Percentiles rank a stretch among this genome's conserved stretches.
These are phyloP conservation scores for Cryphonectria nitschkei DNA, from an alignment of 2,329 filamentous ascomycete genomes.

Conservation along the genomic window DNA sequence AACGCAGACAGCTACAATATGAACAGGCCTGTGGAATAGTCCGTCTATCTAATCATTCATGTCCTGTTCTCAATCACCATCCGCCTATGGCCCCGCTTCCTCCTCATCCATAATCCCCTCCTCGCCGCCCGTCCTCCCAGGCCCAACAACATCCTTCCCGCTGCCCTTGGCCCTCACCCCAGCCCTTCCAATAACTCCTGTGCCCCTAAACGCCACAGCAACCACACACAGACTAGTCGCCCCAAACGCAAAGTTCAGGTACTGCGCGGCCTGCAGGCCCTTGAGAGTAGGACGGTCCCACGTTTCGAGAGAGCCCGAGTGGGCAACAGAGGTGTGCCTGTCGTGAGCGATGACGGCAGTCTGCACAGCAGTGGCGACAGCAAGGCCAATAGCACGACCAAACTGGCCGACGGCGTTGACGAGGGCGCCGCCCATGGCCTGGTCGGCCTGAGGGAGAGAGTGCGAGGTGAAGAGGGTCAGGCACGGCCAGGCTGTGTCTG, in stretches of 20 bases:
- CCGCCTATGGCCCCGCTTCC: not conserved
- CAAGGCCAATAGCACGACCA: constrained; percentile 67
- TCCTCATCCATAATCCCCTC: constrained; percentile 6
- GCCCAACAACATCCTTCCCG: not conserved
- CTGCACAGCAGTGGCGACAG: constrained; percentile 67
- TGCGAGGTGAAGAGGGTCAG: constrained; percentile 69
- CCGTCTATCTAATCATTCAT: too few species aligned
- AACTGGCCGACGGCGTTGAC: constrained; percentile 70
- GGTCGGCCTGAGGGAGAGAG: constrained; percentile 63
- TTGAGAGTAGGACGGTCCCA: constrained; percentile 52
- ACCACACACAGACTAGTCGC: constrained; percentile 49
- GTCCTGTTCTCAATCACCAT: not conserved
- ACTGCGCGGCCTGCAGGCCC: constrained; percentile 54
- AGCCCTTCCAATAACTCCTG: constrained; percentile 55
- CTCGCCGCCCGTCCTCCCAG: constrained; percentile 12
- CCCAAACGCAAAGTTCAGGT: constrained; percentile 56
- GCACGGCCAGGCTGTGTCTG: constrained; percentile 68
- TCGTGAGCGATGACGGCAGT: constrained; percentile 60
- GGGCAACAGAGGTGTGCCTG: constrained; percentile 47
- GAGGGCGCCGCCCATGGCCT: constrained; percentile 69
- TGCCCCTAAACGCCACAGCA: constrained; percentile 52
- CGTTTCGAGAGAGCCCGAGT: constrained; percentile 45
- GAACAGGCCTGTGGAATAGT: too few species aligned
- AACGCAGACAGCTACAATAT: too few species aligned
- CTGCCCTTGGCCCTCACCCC: constrained; percentile 16